Percentiles rank a stretch among this genome's conserved stretches.
phyloP scores from a whole-genome alignment of 2,329 filamentous ascomycete genomes.

The Trichoderma atrobrunneum region DNA sequence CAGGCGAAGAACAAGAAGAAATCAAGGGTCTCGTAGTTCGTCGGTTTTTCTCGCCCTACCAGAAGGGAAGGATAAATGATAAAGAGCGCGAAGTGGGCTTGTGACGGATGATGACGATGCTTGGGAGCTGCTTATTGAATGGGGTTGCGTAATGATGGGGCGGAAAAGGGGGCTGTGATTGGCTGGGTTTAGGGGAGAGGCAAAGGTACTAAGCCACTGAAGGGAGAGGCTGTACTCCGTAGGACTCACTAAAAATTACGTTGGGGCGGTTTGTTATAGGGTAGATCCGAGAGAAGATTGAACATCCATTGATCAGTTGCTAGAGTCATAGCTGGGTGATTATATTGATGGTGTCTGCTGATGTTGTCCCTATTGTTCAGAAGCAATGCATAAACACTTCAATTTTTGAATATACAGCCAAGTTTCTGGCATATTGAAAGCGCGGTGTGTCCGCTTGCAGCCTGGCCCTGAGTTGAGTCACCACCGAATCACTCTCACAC shows the following conservation, averaged over 20 bases:
- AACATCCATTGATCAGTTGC: not conserved
- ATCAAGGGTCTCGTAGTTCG: not conserved
- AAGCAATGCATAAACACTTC: not conserved
- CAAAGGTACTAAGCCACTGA: not conserved
- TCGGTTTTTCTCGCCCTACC: not conserved
- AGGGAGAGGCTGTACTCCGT: not conserved
- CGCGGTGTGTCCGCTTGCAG: not conserved
- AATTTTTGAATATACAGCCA: not conserved
- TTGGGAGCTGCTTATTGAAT: conserved; percentile 4
- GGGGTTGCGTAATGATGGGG: conserved; percentile 20
- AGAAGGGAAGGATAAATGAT: not conserved
- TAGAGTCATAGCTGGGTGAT: not conserved
- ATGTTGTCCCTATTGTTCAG: not conserved
- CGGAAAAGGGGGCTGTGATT: not conserved
- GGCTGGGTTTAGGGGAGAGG: not conserved
- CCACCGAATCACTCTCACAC: not conserved
- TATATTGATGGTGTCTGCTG: not conserved
- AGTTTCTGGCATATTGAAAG: not conserved
- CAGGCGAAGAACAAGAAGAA: not conserved
- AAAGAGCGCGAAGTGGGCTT: conserved; percentile 11
- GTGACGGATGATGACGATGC: conserved; percentile 17
- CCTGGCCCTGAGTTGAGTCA: not conserved
- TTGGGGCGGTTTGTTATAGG: not conserved
- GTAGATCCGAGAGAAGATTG: not conserved
- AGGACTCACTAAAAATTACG: not conserved